Base-by-base conservation (phyloP, 2,329 filamentous ascomycete species). In the Botrytis porri region DNA sequence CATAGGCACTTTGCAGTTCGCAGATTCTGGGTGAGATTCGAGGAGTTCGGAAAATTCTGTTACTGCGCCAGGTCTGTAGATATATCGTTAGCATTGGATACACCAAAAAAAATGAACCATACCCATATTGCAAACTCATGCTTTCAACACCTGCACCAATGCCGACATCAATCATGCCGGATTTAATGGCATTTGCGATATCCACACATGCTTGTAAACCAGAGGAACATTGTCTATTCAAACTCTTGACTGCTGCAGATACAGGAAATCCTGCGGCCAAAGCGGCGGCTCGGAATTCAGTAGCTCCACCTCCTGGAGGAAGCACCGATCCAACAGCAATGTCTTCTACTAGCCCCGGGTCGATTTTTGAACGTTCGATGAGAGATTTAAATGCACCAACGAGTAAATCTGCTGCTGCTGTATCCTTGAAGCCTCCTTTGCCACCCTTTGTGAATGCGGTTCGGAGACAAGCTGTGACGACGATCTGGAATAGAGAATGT, bases 1-100 rank as follows among this genome's bases (percentile, higher is more conserved):
- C 96, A 98, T 98, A 82, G 94, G 91, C 4, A 98, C 95, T 85
- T 97, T 98, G 90, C 96, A 99, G 88, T 98, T 97, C 80, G 92
- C 92, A 37, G 95, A 88, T 81, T 96, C 92, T 76, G 89, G 87
- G 86, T 95, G 88, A 79, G 86, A 88, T 81, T 98, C 93, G 76
- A 98, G 90, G 70, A 93, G 88, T 67, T 97, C 93, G 43, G 93
- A 96, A 88, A 98, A 98, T 84, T 98, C 96, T 75, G 91, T 89
- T 25, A 98, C 95, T 75, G 96, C 96, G 62, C 86, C 87, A 37
- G 95, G 95, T 48, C 91, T 92, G 77, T 72, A 18, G 61, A 48
- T 43, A 18, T 65, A 25, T 62, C 37, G 71, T 69, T 63, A 76
- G 61, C 41, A 22, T 37, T 69, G 22, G 25, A 63, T 71, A 20